Evolutionary conservation across 495 filamentous ascomycete species (phyloP).

Genomic region (Bryoglossum gracile): DNA sequence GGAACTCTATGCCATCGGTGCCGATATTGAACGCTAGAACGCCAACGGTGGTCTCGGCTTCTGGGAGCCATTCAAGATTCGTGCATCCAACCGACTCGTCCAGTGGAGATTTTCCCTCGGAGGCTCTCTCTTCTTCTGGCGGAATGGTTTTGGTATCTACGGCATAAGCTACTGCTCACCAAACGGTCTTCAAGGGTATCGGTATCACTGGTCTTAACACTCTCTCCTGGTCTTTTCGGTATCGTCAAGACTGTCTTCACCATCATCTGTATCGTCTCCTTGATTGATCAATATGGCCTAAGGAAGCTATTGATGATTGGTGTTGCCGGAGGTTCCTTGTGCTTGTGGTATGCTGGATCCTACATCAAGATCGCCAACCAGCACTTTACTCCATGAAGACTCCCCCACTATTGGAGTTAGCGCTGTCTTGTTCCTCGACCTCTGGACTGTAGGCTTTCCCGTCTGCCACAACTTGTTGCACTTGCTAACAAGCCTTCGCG

Average conservation of each 20-base stretch:
- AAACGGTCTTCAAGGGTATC: conserved; percentile 58
- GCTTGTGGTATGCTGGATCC: conserved; percentile 52
- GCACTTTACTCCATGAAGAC: conserved; percentile 30
- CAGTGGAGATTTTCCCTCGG: conserved; percentile 59
- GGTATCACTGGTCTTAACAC: conserved; percentile 45
- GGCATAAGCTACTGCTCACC: conserved; percentile 65
- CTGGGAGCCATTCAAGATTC: conserved; percentile 59
- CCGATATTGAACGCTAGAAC: conserved; percentile 49
- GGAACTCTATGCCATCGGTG: conserved; percentile 55
- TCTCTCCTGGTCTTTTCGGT: conserved; percentile 54
- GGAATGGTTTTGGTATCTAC: conserved; percentile 40
- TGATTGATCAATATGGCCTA: conserved; percentile 65
- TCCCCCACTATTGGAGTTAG: conserved; percentile 52
- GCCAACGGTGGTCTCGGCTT: conserved; percentile 54
- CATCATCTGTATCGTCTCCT: conserved; percentile 55
- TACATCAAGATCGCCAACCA: conserved; percentile 48
- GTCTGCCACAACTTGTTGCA: conserved; percentile 56
- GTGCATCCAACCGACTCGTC: conserved; percentile 36
- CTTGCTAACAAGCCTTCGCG: conserved; percentile 60
- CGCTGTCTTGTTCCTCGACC: conserved; percentile 73
- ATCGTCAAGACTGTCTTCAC: conserved; percentile 51
- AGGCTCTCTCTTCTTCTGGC: conserved; percentile 60
- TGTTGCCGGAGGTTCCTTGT: conserved; percentile 43
- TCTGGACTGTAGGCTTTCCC: conserved; percentile 50
- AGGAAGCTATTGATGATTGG: conserved; percentile 39